Conservation (phyloP, 1,284 basidiomycete species). For the Inonotus hispidus region DNA sequence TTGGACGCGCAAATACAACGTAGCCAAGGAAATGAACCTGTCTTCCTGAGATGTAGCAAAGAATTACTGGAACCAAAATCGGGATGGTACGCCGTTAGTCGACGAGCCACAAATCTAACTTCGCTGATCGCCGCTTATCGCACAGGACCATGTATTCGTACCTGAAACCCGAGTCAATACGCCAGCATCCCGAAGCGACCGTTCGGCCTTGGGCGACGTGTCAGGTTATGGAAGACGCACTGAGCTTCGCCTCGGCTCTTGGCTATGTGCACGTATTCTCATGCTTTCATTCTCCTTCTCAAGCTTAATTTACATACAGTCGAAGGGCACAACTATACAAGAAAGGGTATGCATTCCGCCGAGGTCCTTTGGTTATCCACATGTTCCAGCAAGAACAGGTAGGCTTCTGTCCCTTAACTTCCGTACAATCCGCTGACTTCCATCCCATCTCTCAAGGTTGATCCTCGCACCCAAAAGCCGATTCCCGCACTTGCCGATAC, state of each 20-base stretch:
- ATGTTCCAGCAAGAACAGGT: slow-evolving; percentile 82
- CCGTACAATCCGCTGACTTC: background rate
- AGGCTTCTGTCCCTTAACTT: slow-evolving; percentile 17
- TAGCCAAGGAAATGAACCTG: slow-evolving; percentile 56
- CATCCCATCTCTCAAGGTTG: slow-evolving; percentile 39
- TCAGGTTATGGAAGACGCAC: slow-evolving; percentile 68
- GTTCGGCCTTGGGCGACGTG: slow-evolving; percentile 76
- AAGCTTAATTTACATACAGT: slow-evolving; percentile 1
- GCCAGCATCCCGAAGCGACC: slow-evolving; percentile 75
- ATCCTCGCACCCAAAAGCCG: slow-evolving; percentile 63
- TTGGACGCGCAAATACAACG: slow-evolving; percentile 55
- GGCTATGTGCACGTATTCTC: slow-evolving; percentile 58
- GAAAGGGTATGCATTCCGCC: slow-evolving; percentile 66
- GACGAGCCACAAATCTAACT: background rate
- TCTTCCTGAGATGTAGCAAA: slow-evolving; percentile 65
- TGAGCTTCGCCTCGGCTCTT: slow-evolving; percentile 69
- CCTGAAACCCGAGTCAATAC: slow-evolving; percentile 69
- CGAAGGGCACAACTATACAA: slow-evolving; percentile 67
- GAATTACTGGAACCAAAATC: slow-evolving; percentile 54
- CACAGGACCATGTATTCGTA: slow-evolving; percentile 69
- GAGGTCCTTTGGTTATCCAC: slow-evolving; percentile 62
- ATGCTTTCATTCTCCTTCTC: background rate
- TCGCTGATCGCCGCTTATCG: background rate
- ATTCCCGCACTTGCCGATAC: slow-evolving; percentile 69
- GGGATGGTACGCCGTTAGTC: slow-evolving; percentile 46